phyloP scores from a whole-genome alignment of 1,284 basidiomycete species.

The Trichosporon asahii region DNA sequence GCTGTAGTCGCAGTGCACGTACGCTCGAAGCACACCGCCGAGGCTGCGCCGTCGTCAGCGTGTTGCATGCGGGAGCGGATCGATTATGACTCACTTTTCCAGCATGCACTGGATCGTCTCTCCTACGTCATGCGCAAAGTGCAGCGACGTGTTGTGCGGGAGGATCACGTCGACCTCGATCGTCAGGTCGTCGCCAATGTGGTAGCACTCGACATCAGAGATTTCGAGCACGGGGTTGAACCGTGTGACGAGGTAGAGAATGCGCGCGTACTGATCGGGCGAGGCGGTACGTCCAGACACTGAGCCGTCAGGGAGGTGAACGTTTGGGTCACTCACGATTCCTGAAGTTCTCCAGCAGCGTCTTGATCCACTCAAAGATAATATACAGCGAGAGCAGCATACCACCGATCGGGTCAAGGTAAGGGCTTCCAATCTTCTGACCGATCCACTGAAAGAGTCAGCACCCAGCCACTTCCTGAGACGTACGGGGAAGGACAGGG shows the following conservation, averaged over 20 bases:
- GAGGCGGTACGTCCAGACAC: conserved; percentile 45
- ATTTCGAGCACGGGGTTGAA: conserved; percentile 51
- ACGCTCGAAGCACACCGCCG: conserved; percentile 53
- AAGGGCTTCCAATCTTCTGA: conserved; percentile 35
- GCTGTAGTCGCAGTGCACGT: conserved; percentile 50
- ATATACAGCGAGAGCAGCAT: conserved; percentile 54
- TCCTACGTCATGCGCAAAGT: conserved; percentile 54
- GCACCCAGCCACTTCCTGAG: conserved; percentile 28
- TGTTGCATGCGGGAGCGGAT: not conserved
- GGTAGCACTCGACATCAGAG: conserved; percentile 50
- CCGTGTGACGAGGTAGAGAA: conserved; percentile 55
- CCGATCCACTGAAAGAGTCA: conserved; percentile 44
- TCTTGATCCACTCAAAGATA: conserved; percentile 52
- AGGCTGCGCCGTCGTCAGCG: conserved; percentile 34
- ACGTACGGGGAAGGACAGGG: conserved; percentile 57
- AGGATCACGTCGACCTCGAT: conserved; percentile 55
- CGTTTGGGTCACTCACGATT: conserved; percentile 39
- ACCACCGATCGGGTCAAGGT: conserved; percentile 55
- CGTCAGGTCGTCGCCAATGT: conserved; percentile 53
- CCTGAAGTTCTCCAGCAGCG: conserved; percentile 52
- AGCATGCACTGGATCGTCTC: conserved; percentile 52
- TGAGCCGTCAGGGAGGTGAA: conserved; percentile 15
- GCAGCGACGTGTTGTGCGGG: conserved; percentile 50
- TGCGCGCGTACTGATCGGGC: conserved; percentile 43
- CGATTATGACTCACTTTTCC: conserved; percentile 34